Base-by-base conservation (phyloP, 2,329 filamentous ascomycete species). In the Allantophomopsis lycopodina region DNA sequence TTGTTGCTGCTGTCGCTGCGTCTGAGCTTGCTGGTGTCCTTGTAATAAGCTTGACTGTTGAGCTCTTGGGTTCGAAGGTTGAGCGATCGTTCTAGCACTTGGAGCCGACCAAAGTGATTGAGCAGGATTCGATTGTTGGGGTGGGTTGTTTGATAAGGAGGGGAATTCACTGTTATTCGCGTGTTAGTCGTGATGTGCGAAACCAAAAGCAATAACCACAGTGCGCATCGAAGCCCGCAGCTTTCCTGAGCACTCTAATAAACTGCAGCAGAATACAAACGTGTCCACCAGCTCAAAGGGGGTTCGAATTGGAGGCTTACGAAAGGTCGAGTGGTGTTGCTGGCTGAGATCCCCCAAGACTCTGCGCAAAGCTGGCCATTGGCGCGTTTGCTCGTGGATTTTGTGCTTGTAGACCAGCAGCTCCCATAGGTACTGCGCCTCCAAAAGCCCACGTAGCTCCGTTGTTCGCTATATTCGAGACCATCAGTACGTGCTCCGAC, bases 361-460 rank as follows among this genome's bases (percentile, higher is more conserved):
- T 79, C 55, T 80, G 76, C 37, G 76, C 75, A 59, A 80, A 80
- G 57, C 75, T 80, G 62, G 56, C 70, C 76, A 50, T 73, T 65
- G 45, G 68, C 66, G 51, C 74, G 59, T 60, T 75, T 68, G 52
- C 71, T 57, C 46, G 67, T 37, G 66, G 62, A 46, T 65, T 73
- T 28, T 28, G 23, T 28, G 5, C 23, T 51, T 66, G 71, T 42
- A 76, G 62, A 34, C 64, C 63, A 51, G 65, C 66, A 50, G 62
- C 61, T 42, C 72, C 68, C 69, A 80, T 77, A 18, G 75, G 73
- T 51, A 76, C 65, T 28, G 23, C 23, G 42, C 68, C 69, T 44
- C 73, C 71, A 60, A 79, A 79, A 11, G 70, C 70, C 76, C 76
- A 80, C 45, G 71, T 71, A 43, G 50, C 43, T 35, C 50, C 51